Base-by-base conservation (phyloP, 768 basidiomycete species). In the Tricholoma flavovirens region DNA sequence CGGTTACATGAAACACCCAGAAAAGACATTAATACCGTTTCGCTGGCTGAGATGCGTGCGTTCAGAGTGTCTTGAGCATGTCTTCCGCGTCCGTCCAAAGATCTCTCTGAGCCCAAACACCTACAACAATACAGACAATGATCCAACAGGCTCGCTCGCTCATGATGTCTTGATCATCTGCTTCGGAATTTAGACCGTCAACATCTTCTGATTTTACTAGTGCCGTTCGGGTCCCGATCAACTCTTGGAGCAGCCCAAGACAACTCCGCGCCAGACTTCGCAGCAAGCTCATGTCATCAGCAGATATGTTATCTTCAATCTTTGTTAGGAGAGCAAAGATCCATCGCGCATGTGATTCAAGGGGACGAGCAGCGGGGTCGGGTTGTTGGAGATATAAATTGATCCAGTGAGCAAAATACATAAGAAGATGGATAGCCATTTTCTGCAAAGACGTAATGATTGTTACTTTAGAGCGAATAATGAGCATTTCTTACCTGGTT, bases 351-450 rank as follows among this genome's bases (percentile, higher is more conserved):
- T 92, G 88, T 33, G 74, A 70, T 60, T 80, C 78, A 11, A 79
- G 79, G 17, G 82, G 77, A 33, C 68, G 66, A 61, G 66, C 59
- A 19, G 63, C 64, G 29, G 72, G 62, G 55, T 75, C 70, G 5
- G 68, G 69, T 21, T 77, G 69, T 46, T 83, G 76, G 6, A 88
- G 67, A 58, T 87, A 77, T 12, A 78, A 56, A 59, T 85, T 84
- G 59, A 90, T 84, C 90, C 90, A 93, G 63, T 90, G 81, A 15
- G 83, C 77, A 67, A 91, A 91, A 67, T 90, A 91, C 87, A 88
- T 90, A 57, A 93, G 69, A 45, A 92, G 76, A 66, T 90, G 90
- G 24, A 92, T 66, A 4, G 87, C 82, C 67, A 76, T 81, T 63
- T 80, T 78, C 90, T 92, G 60, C 30, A 57, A 51, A 49, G 46